phyloP scores from a whole-genome alignment of 1,284 basidiomycete species.

The Ceratobasidium sp. region DNA sequence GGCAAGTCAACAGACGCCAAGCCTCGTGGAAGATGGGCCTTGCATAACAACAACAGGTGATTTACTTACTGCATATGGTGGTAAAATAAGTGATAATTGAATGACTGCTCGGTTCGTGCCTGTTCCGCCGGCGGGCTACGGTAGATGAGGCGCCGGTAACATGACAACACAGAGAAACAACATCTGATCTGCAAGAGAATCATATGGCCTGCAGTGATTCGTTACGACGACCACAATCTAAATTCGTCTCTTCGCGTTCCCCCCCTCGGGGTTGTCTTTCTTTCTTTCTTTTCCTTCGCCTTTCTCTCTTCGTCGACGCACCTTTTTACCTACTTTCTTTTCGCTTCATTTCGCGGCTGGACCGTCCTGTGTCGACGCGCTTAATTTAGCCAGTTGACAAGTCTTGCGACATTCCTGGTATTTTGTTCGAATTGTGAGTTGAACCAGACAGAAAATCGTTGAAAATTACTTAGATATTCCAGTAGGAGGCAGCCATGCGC shows the following conservation, averaged over 20 bases:
- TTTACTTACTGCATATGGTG: background rate
- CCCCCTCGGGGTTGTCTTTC: slow-evolving; percentile 10
- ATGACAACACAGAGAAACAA: slow-evolving; percentile 29
- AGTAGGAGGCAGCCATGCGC: slow-evolving; percentile 36
- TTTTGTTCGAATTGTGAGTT: slow-evolving; percentile 14
- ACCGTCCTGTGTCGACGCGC: slow-evolving; percentile 44
- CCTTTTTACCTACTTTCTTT: slow-evolving; percentile 16
- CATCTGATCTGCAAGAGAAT: slow-evolving; percentile 28
- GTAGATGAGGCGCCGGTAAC: slow-evolving; percentile 18
- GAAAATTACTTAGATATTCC: background rate
- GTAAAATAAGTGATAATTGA: background rate
- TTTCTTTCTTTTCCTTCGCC: too few relatives aligned
- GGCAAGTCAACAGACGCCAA: slow-evolving; percentile 21
- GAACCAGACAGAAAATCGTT: background rate
- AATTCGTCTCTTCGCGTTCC: slow-evolving; percentile 18
- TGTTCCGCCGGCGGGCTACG: background rate
- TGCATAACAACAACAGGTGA: background rate
- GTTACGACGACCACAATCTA: slow-evolving; percentile 29
- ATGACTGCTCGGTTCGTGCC: background rate
- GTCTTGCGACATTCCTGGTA: slow-evolving; percentile 25
- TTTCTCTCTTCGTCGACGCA: slow-evolving; percentile 28
- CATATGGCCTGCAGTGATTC: slow-evolving; percentile 6
- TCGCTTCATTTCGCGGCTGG: slow-evolving; percentile 42
- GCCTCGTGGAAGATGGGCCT: slow-evolving; percentile 8
- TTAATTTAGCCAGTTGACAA: slow-evolving; percentile 13